A percentile compares a stretch with the other conserved stretches of the same genome.
These are phyloP conservation scores for Coniochaeta sp. DNA, from an alignment of 2,329 filamentous ascomycete genomes.

Conservation along the genomic window DNA sequence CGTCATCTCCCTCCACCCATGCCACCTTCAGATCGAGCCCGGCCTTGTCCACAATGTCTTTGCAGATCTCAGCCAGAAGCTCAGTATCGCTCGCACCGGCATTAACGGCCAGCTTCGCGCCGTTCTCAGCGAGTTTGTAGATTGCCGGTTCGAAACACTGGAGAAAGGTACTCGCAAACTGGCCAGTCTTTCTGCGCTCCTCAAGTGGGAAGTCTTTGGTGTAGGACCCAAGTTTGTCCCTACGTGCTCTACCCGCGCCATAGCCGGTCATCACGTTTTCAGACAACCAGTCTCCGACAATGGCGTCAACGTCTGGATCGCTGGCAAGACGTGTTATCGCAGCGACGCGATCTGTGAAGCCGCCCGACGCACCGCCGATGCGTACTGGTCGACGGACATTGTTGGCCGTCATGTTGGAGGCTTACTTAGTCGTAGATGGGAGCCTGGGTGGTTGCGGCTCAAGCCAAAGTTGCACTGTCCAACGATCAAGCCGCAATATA, in stretches of 20 bases:
- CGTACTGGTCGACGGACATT: slow-evolving; percentile 13
- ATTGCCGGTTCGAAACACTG: slow-evolving; percentile 19
- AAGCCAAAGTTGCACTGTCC: background rate
- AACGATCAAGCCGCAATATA: background rate
- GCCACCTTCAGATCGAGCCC: slow-evolving; percentile 21
- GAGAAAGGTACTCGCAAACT: slow-evolving; percentile 1
- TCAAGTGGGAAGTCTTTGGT: background rate
- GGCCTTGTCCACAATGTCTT: slow-evolving; percentile 10
- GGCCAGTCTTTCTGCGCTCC: background rate
- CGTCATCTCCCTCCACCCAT: slow-evolving; percentile 24
- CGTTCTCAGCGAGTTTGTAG: slow-evolving; percentile 13
- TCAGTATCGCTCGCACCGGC: slow-evolving; percentile 22
- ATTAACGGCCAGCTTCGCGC: slow-evolving; percentile 23
- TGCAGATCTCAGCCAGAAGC: slow-evolving; percentile 10
- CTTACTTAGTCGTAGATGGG: background rate
- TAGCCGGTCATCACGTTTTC: slow-evolving; percentile 12
- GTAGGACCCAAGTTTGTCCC: background rate
- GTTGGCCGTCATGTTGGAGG: background rate
- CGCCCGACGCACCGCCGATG: slow-evolving; percentile 21
- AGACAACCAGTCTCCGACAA: slow-evolving; percentile 13
- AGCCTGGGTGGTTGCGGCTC: background rate
- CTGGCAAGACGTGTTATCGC: slow-evolving; percentile 16
- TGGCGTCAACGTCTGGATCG: slow-evolving; percentile 11
- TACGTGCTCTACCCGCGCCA: slow-evolving; percentile 13
- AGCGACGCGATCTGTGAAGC: slow-evolving; percentile 23